Conservation (phyloP, 345 rosid species). For the Rhizophora mangle region DNA sequence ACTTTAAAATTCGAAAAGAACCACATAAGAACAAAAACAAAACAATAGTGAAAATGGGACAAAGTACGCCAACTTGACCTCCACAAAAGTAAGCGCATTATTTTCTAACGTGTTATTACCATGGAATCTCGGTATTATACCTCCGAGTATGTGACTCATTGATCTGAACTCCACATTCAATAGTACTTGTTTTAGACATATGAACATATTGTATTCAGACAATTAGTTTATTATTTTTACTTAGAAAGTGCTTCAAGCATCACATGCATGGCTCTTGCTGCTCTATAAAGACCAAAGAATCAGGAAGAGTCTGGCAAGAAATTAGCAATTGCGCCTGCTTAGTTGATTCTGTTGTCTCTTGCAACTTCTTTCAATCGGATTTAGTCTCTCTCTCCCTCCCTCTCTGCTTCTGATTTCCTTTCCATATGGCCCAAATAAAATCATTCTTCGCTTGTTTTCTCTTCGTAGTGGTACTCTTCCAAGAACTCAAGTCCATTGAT, state of each 20-base stretch:
- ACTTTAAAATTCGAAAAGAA: no score
- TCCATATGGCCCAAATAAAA: slow-evolving; percentile 40
- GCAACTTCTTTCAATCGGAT: no score
- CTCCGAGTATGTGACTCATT: no score
- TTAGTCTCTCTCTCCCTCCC: not conserved
- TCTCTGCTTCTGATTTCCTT: not conserved
- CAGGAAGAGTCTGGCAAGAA: not conserved
- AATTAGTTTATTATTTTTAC: not conserved
- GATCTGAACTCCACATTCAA: no score
- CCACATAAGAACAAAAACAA: no score
- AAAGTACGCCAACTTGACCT: no score
- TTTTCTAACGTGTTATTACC: no score
- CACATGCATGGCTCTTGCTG: not conserved
- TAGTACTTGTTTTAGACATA: no score
- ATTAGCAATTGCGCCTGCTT: not conserved
- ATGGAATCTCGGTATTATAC: no score
- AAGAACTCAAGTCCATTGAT: slow-evolving; percentile 24
- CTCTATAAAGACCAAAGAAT: not conserved
- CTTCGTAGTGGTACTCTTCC: slow-evolving; percentile 27
- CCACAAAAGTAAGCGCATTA: no score
- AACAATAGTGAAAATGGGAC: no score
- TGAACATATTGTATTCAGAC: no score
- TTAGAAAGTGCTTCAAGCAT: not conserved
- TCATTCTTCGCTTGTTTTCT: slow-evolving; percentile 24
- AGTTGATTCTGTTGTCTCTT: not conserved